These are phyloP conservation scores for Myxozyma kluyveri DNA, from an alignment of 805 yeast genomes.

Conservation along the genomic window DNA sequence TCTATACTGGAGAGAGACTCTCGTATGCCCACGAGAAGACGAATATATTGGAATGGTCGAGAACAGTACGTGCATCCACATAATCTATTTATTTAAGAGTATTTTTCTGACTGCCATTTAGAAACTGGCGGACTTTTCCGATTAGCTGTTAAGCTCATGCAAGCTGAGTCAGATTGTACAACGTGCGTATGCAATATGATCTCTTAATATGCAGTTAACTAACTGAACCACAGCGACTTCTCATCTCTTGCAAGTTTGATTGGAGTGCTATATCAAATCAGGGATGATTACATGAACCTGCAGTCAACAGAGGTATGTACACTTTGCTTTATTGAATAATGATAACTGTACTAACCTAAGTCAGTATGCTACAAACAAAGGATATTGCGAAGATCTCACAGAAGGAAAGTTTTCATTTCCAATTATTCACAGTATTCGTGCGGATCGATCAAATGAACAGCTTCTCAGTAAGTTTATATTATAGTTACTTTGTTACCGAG, in stretches of 20 bases:
- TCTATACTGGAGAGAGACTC: conserved; percentile 78
- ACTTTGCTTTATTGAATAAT: neutral
- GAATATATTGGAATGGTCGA: conserved; percentile 78
- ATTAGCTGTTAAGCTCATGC: conserved; percentile 66
- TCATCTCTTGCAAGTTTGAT: conserved; percentile 66
- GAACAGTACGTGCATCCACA: conserved; percentile 47
- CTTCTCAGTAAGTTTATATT: conserved; percentile 38
- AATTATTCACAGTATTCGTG: conserved; percentile 60
- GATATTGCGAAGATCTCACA: conserved; percentile 78
- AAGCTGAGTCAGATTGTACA: conserved; percentile 34
- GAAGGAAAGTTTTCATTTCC: conserved; percentile 92
- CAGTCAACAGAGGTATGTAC: conserved; percentile 40
- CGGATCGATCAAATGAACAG: conserved; percentile 41
- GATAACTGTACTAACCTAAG: neutral
- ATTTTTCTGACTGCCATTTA: neutral
- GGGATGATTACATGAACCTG: conserved; percentile 79
- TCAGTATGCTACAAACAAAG: conserved; percentile 60
- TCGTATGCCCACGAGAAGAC: conserved; percentile 54
- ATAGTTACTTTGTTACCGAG: conserved; percentile 1
- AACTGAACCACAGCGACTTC: conserved; percentile 34
- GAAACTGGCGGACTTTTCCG: conserved; percentile 86
- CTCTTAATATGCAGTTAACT: neutral
- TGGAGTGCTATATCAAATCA: conserved; percentile 82
- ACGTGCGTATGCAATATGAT: conserved; percentile 13
- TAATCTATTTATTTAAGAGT: neutral